Conservation (phyloP, 2,329 filamentous ascomycete genomes). For the Ophiostoma ips region DNA sequence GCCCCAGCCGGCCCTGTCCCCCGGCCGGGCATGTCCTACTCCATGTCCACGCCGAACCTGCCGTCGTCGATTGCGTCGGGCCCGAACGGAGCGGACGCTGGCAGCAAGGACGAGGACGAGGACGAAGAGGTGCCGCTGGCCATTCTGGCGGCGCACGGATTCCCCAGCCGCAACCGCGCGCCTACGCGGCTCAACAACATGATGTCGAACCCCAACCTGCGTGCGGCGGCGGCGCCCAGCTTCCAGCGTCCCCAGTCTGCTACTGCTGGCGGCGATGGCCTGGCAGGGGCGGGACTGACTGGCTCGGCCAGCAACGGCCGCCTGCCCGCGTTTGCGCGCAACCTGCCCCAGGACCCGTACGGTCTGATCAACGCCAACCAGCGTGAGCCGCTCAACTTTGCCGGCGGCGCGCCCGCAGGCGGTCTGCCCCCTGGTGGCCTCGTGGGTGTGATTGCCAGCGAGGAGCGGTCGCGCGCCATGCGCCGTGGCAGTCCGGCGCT, state of each 20-base stretch:
- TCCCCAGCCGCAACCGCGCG: constrained; percentile 64
- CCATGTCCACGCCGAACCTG: constrained; percentile 50
- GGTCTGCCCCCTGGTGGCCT: constrained; percentile 57
- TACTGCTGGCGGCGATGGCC: constrained; percentile 29
- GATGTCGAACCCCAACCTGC: constrained; percentile 59
- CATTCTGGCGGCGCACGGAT: constrained; percentile 78
- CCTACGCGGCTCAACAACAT: constrained; percentile 52
- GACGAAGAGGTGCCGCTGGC: constrained; percentile 81
- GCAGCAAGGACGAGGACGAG: constrained; percentile 45
- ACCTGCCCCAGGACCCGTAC: constrained; percentile 75
- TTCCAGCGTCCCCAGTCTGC: constrained; percentile 39
- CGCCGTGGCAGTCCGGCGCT: constrained; percentile 64
- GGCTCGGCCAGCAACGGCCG: constrained; percentile 26
- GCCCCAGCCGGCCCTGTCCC: constrained; percentile 30
- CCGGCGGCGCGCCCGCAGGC: constrained; percentile 33
- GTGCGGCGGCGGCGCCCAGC: constrained; percentile 34
- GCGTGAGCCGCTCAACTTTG: constrained; percentile 61
- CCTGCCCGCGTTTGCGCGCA: constrained; percentile 70
- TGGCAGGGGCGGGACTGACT: constrained; percentile 14
- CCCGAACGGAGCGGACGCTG: constrained; percentile 32
- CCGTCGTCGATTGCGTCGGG: constrained; percentile 18
- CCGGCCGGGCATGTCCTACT: constrained; percentile 39
- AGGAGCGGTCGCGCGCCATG: constrained; percentile 67
- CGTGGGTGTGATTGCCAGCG: constrained; percentile 75
- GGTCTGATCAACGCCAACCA: constrained; percentile 58